Evolutionary conservation across 2,329 filamentous ascomycete species (phyloP), one percentile per base, ranked within the genome.

Genomic region (Aspergillus pseudonomiae): DNA sequence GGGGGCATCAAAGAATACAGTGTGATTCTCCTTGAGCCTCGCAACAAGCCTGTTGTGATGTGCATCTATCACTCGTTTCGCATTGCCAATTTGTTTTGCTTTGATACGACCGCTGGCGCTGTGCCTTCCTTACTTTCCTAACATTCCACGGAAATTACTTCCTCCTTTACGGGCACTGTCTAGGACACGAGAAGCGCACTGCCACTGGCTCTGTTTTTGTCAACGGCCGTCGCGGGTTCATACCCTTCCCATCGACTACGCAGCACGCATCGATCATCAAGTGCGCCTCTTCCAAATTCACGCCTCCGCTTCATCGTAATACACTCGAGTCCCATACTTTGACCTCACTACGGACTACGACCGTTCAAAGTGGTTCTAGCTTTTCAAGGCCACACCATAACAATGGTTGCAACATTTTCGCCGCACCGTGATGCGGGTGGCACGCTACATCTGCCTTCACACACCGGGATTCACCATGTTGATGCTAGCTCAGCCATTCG

Each of bases 401-500:
- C 64, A 60, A 82, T 83, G 80, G 80, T 82, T 67, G 78, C 79
- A 66, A 82, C 80, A 58, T 82, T 81, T 66, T 82, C 81, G 69
- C 80, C 81, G 64, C 81, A 83, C 71, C 80, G 79, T 64, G 80
- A 82, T 75, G 78, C 79, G 56, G 91, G 91, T 75, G 92, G 92
- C 73, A 94, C 92, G 63, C 84, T 96, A 72, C 93, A 95, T 74
- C 84, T 97, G 71, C 89, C 93, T 68, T 97, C 94, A 66, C 94
- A 94, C 63, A 94, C 91, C 55, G 89, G 92, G 73, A 88, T 88
- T 65, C 91, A 92, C 77, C 90, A 91, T 79, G 90, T 94, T 72
- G 92, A 96, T 81, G 88, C 92, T 68, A 90, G 91, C 65, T 89
- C 91, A 57, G 90, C 91, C 63, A 91, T 97, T 67, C 88, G 92